A percentile compares a stretch with the other conserved stretches of the same genome.
phyloP scores from a whole-genome alignment of 1,139 yeast species.

The Debaryomycetaceae sp. region DNA sequence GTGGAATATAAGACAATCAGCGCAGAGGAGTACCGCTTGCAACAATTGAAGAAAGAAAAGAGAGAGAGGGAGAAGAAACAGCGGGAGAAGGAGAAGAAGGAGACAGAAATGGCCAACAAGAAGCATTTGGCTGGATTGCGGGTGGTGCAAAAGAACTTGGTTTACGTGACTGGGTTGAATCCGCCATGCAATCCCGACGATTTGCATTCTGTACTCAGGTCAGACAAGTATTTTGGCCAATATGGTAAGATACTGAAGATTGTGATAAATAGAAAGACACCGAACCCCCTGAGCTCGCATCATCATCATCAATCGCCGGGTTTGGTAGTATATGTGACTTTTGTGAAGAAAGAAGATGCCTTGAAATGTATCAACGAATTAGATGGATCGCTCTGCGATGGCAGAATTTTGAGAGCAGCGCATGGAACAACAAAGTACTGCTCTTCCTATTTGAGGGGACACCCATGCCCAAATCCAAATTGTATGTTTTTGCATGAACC shows the following conservation, averaged over 20 bases:
- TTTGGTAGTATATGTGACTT: slow-evolving; percentile 93
- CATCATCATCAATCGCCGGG: slow-evolving; percentile 62
- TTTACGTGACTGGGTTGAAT: slow-evolving; percentile 92
- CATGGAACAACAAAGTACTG: slow-evolving; percentile 99
- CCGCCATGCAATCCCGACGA: slow-evolving; percentile 92
- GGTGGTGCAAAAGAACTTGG: slow-evolving; percentile 95
- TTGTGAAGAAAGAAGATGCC: slow-evolving; percentile 90
- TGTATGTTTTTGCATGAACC: slow-evolving; percentile 99
- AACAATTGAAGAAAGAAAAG: slow-evolving; percentile 75
- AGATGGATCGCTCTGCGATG: slow-evolving; percentile 93
- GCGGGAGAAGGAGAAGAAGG: slow-evolving; percentile 88
- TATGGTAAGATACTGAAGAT: slow-evolving; percentile 94
- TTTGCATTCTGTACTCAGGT: slow-evolving; percentile 74
- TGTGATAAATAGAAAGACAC: slow-evolving; percentile 81
- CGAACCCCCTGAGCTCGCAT: slow-evolving; percentile 33
- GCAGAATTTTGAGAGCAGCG: slow-evolving; percentile 83
- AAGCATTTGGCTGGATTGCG: slow-evolving; percentile 96
- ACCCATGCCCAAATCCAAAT: slow-evolving; percentile 96
- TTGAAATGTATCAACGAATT: slow-evolving; percentile 88
- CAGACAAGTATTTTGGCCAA: slow-evolving; percentile 96
- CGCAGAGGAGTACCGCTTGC: slow-evolving; percentile 78
- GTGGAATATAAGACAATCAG: slow-evolving; percentile 84
- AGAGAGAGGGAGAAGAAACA: slow-evolving; percentile 85
- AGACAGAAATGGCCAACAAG: slow-evolving; percentile 81
- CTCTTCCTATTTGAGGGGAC: slow-evolving; percentile 90